These are phyloP conservation scores for Nannochloropsis salina DNA, from an alignment of 108 stramenopile species.

Conservation along the genomic window DNA sequence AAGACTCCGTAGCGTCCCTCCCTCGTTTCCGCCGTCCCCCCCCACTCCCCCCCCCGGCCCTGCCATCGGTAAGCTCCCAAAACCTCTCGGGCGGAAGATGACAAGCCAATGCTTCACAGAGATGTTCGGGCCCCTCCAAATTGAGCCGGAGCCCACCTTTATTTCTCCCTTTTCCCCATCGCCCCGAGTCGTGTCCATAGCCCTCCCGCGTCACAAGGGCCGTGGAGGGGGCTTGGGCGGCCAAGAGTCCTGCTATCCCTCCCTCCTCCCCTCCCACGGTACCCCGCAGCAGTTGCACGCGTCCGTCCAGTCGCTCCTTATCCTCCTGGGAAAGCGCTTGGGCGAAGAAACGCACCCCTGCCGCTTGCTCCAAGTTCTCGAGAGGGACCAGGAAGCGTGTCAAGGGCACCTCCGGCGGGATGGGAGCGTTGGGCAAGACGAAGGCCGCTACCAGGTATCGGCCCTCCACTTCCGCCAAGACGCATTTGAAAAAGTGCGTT, in stretches of 20 bases:
- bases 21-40: not conserved
- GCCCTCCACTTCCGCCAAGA: not conserved
- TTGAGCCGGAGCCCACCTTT: not conserved
- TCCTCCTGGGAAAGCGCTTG: not conserved
- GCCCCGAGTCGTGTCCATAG: not conserved
- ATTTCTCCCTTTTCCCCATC: not conserved
- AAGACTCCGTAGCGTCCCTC: no score
- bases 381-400: constrained; percentile 38
- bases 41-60: not conserved
- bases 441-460: constrained; percentile 35
- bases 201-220: not conserved
- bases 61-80: not conserved
- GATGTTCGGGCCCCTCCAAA: not conserved
- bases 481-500: constrained; percentile 38
- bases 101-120: not conserved
- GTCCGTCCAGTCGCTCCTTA: not conserved
- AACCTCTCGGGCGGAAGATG: not conserved
- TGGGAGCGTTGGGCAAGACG: constrained; percentile 35
- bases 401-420: constrained; percentile 25
- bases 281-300: not conserved
- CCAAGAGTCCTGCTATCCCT: not conserved
- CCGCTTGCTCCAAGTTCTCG: constrained; percentile 18
- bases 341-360: constrained; percentile 36
- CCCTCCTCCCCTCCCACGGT: not conserved
- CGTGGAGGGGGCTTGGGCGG: not conserved